Evolutionary conservation across 441 rosid genomes (phyloP).

Genomic region (Hura crepitans): DNA sequence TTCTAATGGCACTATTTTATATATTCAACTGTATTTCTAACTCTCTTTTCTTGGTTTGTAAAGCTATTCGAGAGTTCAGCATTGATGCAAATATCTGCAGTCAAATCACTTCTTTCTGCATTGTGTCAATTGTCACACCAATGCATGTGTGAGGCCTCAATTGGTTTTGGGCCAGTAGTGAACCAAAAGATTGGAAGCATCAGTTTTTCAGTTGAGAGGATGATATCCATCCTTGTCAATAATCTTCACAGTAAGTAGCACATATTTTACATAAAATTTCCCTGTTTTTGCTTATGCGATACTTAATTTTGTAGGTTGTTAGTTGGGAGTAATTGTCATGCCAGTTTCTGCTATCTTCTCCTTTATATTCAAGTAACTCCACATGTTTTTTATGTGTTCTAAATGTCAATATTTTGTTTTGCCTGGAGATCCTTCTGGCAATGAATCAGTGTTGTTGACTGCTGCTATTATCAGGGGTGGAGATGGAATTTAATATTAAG

Average conservation of each 20-base stretch:
- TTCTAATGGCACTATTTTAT: slow-evolving; percentile 20
- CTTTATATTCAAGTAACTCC: background rate
- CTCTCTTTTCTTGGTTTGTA: slow-evolving; percentile 36
- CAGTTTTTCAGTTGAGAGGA: slow-evolving; percentile 88
- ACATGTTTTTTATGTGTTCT: background rate
- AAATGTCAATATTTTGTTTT: background rate
- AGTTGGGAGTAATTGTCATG: background rate
- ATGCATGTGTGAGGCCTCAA: slow-evolving; percentile 70
- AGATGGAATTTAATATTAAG: too few relatives aligned
- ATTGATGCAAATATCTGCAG: slow-evolving; percentile 92
- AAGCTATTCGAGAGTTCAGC: slow-evolving; percentile 99
- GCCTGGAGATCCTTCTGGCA: background rate
- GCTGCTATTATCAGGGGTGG: too few relatives aligned
- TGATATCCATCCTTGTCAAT: slow-evolving; percentile 89
- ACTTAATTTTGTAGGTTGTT: background rate
- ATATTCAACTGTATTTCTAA: slow-evolving; percentile 30
- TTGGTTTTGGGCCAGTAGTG: slow-evolving; percentile 69
- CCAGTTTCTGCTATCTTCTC: background rate
- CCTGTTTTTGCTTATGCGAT: background rate
- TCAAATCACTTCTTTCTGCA: slow-evolving; percentile 93
- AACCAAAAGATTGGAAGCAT: slow-evolving; percentile 79
- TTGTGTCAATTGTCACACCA: slow-evolving; percentile 80
- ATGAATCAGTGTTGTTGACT: background rate
- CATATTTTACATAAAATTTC: slow-evolving; percentile 18
- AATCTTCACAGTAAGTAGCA: slow-evolving; percentile 90